phyloP scores from a whole-genome alignment of 176 grass and related monocot species.

The Secale cereale region DNA sequence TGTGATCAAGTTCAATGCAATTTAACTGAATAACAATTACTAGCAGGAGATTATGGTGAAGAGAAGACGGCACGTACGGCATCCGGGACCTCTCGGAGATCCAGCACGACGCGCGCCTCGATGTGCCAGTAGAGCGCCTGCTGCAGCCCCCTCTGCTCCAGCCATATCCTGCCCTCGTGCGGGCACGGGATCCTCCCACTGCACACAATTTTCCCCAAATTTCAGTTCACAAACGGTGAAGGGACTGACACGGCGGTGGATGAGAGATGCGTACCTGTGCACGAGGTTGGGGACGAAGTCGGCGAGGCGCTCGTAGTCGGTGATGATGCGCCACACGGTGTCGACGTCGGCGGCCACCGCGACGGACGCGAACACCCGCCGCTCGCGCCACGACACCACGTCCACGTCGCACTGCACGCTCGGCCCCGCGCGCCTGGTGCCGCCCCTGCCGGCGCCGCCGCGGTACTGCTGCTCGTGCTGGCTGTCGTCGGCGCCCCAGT shows the following conservation, averaged over 20 bases:
- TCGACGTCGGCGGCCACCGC: conserved; percentile 70
- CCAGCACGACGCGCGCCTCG: conserved; percentile 85
- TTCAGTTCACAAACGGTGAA: not conserved
- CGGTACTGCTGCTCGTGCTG: not conserved
- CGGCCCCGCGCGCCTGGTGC: not conserved
- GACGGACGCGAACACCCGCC: conserved; percentile 61
- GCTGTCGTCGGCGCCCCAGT: conserved; percentile 33
- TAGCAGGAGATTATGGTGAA: not conserved
- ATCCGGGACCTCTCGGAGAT: conserved; percentile 73
- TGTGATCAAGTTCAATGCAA: not conserved
- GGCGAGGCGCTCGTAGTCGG: conserved; percentile 91
- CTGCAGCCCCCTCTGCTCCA: conserved; percentile 89
- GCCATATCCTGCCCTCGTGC: conserved; percentile 80
- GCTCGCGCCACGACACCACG: conserved; percentile 94
- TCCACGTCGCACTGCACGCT: conserved; percentile 77
- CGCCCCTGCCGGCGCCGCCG: not conserved
- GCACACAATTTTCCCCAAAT: not conserved
- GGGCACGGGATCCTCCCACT: conserved; percentile 95
- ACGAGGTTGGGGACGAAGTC: conserved; percentile 95
- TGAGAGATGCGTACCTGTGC: conserved; percentile 42
- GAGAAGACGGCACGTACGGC: conserved; percentile 37
- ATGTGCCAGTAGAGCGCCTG: conserved; percentile 94
- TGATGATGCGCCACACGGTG: conserved; percentile 85
- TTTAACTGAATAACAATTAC: not conserved
- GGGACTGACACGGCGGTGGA: too few species aligned